Percentiles rank a stretch among this genome's conserved stretches.
phyloP scores from a whole-genome alignment of 75 land plant species.

The Adiantum capillusveneris region DNA sequence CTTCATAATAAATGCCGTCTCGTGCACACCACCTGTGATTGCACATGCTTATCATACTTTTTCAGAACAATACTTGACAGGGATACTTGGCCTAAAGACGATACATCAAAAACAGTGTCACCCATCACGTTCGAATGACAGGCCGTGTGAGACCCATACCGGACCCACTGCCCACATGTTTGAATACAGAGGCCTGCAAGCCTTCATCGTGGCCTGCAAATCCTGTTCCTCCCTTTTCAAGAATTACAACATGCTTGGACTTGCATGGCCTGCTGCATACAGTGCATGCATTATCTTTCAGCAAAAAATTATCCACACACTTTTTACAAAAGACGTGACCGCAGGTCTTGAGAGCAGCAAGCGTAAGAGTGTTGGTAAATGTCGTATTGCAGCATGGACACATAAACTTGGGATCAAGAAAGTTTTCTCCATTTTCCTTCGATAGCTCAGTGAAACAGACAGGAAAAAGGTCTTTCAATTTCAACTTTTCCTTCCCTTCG shows the following conservation, averaged over 20 bases:
- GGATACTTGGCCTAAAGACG: no score
- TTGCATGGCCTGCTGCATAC: conserved; percentile 74
- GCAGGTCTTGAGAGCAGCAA: conserved; percentile 73
- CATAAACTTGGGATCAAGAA: conserved; percentile 43
- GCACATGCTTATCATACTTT: no score
- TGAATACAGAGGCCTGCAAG: conserved; percentile 82
- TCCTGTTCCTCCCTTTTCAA: conserved; percentile 94
- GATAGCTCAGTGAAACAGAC: conserved; percentile 47
- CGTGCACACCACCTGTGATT: no score
- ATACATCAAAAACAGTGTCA: no score
- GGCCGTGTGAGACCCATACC: conserved; percentile 90
- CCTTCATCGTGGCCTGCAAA: conserved; percentile 82
- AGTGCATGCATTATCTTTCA: conserved; percentile 59
- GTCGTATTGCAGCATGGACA: conserved; percentile 96
- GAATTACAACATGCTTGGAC: conserved; percentile 51
- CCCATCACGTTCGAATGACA: conserved; percentile 47
- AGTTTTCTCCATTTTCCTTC: conserved; percentile 28
- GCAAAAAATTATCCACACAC: conserved; percentile 76
- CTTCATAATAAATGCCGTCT: no score
- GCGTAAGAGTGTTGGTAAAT: conserved; percentile 61
- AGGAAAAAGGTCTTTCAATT: conserved; percentile 71
- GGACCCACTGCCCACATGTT: conserved; percentile 92
- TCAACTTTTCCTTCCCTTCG: conserved; percentile 94
- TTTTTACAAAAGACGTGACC: conserved; percentile 96
- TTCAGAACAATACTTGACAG: no score